Base-by-base conservation (phyloP, 208 protist genomes). In the Acanthamoeba polyphaga region DNA sequence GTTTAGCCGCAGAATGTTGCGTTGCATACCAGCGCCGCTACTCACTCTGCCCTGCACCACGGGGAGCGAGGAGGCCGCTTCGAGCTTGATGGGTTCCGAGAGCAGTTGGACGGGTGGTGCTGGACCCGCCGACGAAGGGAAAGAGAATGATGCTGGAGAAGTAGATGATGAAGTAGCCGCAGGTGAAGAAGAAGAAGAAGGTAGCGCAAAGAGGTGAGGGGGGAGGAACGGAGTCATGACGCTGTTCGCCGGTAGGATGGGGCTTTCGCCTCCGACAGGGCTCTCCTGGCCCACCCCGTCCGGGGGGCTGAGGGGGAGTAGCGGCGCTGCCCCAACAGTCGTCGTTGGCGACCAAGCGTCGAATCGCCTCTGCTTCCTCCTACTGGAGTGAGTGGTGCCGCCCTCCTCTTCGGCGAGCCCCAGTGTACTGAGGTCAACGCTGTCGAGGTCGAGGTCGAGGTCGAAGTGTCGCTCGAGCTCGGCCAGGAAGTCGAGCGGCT, bases 391-490 rank as follows among this genome's bases (percentile, higher is more conserved):
- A 43, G 29, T 9, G 6, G 12, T 9, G 24, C 38, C 9, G 3
- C 43, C 34, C 46, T 43, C 78, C 15, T 85, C 24, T 53, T 60
- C 49, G 62, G 10, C 22, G 13, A 80, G 3, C n/a, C n/a, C 27
- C 17, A 43, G 27, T 9, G 3, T 29, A 15, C 22, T 80, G 22
- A 68, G 27, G 2, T 24, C 34, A 1, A 85, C n/a, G 46, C 7
- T 22, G 24, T 85, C 49, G 46, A 85, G 78, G 27, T 32, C 78
- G 24, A 85, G 76, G 43, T 85, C 76, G 27, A 34, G 43, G 6
- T 85, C 78, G 22, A 85, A 85, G 46, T 85, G 78, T 60, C 46
- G 17, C 46, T 85, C 78, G 34, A 85, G 46, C 17, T 85, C 78
- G n/a, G 78, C 49, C 17, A 85, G 46, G 29, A 85, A 43, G 19